Evolutionary conservation across 2,329 filamentous ascomycete species (phyloP).

Genomic region (Trichoderma lentiforme): DNA sequence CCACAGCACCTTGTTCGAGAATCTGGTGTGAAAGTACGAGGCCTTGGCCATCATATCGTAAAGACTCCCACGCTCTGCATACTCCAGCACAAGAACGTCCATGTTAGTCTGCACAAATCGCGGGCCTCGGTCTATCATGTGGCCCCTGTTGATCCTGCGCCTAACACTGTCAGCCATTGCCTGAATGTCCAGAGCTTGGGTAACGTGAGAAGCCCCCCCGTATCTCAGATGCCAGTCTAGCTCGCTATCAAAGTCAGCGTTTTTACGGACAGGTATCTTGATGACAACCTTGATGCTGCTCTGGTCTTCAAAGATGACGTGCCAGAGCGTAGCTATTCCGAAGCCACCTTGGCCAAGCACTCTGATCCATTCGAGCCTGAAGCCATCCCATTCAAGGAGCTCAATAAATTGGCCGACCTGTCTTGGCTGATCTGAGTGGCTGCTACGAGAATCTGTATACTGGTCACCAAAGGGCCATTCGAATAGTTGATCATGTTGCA

Average conservation of each 20-base stretch:
- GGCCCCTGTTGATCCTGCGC: not conserved
- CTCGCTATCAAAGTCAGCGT: slow-evolving; percentile 21
- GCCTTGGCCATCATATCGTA: slow-evolving; percentile 20
- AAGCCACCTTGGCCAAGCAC: slow-evolving; percentile 20
- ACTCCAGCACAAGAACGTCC: slow-evolving; percentile 28
- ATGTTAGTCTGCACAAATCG: not conserved
- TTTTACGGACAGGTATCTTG: slow-evolving; percentile 20
- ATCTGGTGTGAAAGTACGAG: not conserved
- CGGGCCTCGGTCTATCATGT: not conserved
- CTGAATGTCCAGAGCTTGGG: slow-evolving; percentile 27
- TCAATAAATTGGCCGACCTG: not conserved
- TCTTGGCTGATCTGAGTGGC: not conserved
- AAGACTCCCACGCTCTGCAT: slow-evolving; percentile 26
- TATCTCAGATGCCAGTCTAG: slow-evolving; percentile 28
- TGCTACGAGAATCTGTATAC: not conserved
- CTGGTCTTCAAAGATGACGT: slow-evolving; percentile 17
- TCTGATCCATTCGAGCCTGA: slow-evolving; percentile 19
- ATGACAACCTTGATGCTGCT: slow-evolving; percentile 26
- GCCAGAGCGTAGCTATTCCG: slow-evolving; percentile 20
- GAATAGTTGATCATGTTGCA: not conserved
- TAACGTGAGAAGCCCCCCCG: slow-evolving; percentile 26
- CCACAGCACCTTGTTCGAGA: slow-evolving; percentile 27
- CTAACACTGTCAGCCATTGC: slow-evolving; percentile 17
- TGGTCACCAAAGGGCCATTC: not conserved
- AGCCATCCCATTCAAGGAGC: slow-evolving; percentile 18